Evolutionary conservation across 331 rosid species (phyloP).

Genomic region (Phaseolus coccineus): DNA sequence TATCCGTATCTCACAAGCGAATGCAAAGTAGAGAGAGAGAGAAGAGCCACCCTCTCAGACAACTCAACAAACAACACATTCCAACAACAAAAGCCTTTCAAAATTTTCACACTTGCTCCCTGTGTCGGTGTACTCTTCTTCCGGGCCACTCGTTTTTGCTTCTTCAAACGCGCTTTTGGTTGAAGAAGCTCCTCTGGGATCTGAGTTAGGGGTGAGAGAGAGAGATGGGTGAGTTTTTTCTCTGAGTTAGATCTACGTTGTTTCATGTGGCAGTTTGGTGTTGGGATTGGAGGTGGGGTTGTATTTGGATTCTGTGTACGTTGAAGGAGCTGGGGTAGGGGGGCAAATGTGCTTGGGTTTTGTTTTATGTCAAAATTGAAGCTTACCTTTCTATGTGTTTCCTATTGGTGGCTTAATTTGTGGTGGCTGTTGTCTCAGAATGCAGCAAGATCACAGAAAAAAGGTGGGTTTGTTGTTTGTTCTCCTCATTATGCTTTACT

Average conservation of each 20-base stretch:
- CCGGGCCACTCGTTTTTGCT: background rate
- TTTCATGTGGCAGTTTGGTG: constrained; percentile 49
- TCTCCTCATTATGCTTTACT: constrained; percentile 6
- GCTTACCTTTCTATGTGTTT: constrained; percentile 31
- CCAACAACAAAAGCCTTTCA: background rate
- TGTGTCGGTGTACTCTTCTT: background rate
- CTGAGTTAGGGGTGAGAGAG: constrained; percentile 19
- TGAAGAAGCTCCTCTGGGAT: constrained; percentile 35
- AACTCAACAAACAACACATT: background rate
- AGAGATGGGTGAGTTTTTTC: constrained; percentile 43
- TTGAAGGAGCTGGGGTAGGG: constrained; percentile 66
- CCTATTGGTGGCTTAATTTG: constrained; percentile 39
- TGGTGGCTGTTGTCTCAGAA: constrained; percentile 51
- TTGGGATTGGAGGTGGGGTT: constrained; percentile 68
- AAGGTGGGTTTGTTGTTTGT: constrained; percentile 60
- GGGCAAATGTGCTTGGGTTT: constrained; percentile 78
- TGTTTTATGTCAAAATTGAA: constrained; percentile 21
- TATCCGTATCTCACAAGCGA: constrained; percentile 29
- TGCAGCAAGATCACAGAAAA: constrained; percentile 78
- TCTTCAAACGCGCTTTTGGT: background rate
- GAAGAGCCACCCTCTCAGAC: background rate
- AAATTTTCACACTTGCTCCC: background rate
- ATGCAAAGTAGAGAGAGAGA: background rate
- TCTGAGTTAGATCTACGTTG: constrained; percentile 45
- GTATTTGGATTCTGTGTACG: constrained; percentile 63